A percentile compares a stretch with the other conserved stretches of the same genome.
phyloP scores from a whole-genome alignment of 139 green algal genomes.

The Micractinium conductrix region DNA sequence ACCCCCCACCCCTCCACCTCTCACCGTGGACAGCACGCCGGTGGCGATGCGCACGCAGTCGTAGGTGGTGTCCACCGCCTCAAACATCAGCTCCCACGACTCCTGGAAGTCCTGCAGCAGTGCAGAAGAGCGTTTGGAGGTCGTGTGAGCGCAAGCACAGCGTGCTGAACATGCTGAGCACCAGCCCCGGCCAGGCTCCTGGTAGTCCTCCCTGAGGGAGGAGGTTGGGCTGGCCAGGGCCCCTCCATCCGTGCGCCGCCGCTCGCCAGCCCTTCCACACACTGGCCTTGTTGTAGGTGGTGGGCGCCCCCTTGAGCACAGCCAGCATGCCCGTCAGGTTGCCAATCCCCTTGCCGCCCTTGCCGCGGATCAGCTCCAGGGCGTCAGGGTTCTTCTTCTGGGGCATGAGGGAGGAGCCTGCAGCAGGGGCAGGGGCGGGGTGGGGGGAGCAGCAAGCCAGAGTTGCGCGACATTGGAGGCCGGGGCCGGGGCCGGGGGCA shows the following conservation, averaged over 20 bases:
- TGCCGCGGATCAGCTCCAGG: constrained; percentile 94
- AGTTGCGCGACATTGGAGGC: too few relatives aligned
- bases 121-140: too few relatives aligned
- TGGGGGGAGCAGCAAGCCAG: too few relatives aligned
- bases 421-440: background rate
- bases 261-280: too few relatives aligned
- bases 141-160: too few relatives aligned
- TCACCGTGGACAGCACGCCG: constrained; percentile 92
- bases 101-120: constrained; percentile 89
- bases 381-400: constrained; percentile 99
- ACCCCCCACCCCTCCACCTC: too few relatives aligned
- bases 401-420: constrained; percentile 95
- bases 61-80: constrained; percentile 91
- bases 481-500: too few relatives aligned
- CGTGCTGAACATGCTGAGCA: too few relatives aligned
- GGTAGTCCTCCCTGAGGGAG: too few relatives aligned
- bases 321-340: constrained; percentile 90
- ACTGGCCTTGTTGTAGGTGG: constrained; percentile 96
- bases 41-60: constrained; percentile 93
- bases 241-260: too few relatives aligned
- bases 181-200: too few relatives aligned
- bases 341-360: constrained; percentile 78
- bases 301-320: constrained; percentile 94
- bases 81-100: constrained; percentile 88
- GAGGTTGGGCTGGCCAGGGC: too few relatives aligned